phyloP scores from a whole-genome alignment of 164 flowering plant genomes.

The Chloranthus sessilifolius region DNA sequence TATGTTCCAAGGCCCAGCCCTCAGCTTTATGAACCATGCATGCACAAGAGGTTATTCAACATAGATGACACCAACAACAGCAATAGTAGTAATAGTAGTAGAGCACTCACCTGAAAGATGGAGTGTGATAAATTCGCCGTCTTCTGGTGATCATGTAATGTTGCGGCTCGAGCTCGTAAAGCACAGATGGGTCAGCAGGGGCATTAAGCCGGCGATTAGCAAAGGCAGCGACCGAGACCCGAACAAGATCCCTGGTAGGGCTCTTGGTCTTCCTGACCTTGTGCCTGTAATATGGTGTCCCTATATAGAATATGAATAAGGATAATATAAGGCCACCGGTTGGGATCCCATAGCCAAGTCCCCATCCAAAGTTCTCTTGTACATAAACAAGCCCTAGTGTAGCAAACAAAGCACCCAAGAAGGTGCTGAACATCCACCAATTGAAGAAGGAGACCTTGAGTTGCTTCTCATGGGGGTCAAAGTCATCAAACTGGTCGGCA shows the following conservation, averaged over 20 bases:
- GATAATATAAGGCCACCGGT: conserved; percentile 64
- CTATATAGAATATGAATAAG: conserved; percentile 59
- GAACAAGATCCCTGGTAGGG: conserved; percentile 52
- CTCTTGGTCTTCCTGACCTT: conserved; percentile 46
- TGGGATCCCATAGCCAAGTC: conserved; percentile 82
- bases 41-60: neutral
- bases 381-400: conserved; percentile 73
- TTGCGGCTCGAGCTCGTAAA: conserved; percentile 52
- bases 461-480: conserved; percentile 55
- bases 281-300: conserved; percentile 75
- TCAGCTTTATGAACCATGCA: too few relatives aligned
- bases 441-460: conserved; percentile 83
- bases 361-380: conserved; percentile 88
- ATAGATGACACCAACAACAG: neutral
- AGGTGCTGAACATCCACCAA: conserved; percentile 93
- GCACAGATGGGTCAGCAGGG: conserved; percentile 40
- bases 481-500: conserved; percentile 86
- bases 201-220: conserved; percentile 38
- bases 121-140: conserved; percentile 53
- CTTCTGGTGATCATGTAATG: conserved; percentile 41
- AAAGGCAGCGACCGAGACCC: conserved; percentile 47
- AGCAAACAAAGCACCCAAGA: conserved; percentile 62
- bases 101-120: conserved; percentile 54
- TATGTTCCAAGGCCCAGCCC: too few relatives aligned
- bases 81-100: neutral